Evolutionary conservation across 345 rosid genomes (phyloP), one percentile per base, ranked within the genome.

Genomic region (Hypericum perforatum): DNA sequence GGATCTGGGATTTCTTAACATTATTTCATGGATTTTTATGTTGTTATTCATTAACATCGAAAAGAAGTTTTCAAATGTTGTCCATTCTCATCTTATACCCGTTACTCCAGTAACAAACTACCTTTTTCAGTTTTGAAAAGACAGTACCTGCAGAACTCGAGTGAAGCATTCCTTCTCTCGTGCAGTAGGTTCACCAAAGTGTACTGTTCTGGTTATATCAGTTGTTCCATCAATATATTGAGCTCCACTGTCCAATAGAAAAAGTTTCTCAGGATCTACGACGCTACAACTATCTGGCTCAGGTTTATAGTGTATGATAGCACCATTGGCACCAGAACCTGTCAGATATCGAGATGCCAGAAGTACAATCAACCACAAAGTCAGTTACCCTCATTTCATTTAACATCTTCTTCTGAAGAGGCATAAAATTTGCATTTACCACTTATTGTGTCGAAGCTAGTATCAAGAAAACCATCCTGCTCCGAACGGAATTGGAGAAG

Each of bases 281-380:
- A 74, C 57, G 54, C 96, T 87, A 63, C 96, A 91, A 61, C 72
- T 91, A 56, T 68, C 86, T 44, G 80, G 79, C 68, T 91, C 95
- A 46, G 96, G 86, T 69, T 73, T 82, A 72, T 91, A 91, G 67
- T 91, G 98, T 69, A 91, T 87, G 61, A 91, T 73, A 49, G 98
- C 96, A 59, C 96, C 96, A 71, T 91, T 91, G 56, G 96, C 84
- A 60, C 98, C 98, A 0, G 96, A 91, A 63, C 92, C 98, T 87
- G 73, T 54, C 70, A 56, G 49, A 29, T 12, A 46, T 37, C 2
- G 49, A 66, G 53, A 67, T 65, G 45, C 49, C 16, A 7, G 13
- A 60, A 52, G 45, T 57, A 6, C 22, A 16, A 22, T 3, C 59
- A 50, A 16, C 38, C 13, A 44, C 12, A 37, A 57, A 9, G 37